Base-by-base conservation (phyloP, 1,284 basidiomycete genomes). In the Cryptococcus deneoformans region DNA sequence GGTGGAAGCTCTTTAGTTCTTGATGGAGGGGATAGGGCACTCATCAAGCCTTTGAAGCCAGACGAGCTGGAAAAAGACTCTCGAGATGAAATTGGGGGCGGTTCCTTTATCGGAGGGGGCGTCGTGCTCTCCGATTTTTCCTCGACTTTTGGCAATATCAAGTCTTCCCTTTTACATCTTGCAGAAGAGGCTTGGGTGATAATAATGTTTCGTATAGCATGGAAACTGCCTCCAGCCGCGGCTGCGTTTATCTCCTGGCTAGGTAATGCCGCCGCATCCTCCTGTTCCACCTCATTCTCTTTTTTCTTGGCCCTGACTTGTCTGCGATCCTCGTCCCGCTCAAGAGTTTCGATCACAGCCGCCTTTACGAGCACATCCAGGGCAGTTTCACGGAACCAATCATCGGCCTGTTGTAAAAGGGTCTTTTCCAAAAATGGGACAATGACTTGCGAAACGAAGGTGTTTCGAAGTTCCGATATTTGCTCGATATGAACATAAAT, bases 401-500 rank as follows among this genome's bases (percentile, higher is more conserved):
- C 66, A 48, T 79, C 76, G 37, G 66, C 65, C 54, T 79, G 75
- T 12, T 68, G 64, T 35, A 73, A 60, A 11, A 80, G 64, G 35
- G 71, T 72, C 42, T 70, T 64, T 52, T 79, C 78, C 7, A 80
- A 62, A 50, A 81, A 72, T 1, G 79, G 80, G 29, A 80, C 64
- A 42, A 81, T 66, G 46, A 80, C 75, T 38, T 70, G 54, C 14
- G 73, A 66, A 37, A 81, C 72, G 1, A 81, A 66, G 43, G 73
- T 66, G 2, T 66, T 63, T 12, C 79, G 70, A 24, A 75, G 69
- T 29, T 72, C 69, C 35, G 71, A 63, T 34, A 80, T 64, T 46
- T 78, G 78, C 44, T 79, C 72, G 6, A 79, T 75, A 45, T 76
- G 73, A 6, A 60, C 63, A 60, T 79, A 81, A 1, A 80, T 69